Evolutionary conservation across 495 filamentous ascomycete species (phyloP).

Genomic region (Ramalina intermedia): DNA sequence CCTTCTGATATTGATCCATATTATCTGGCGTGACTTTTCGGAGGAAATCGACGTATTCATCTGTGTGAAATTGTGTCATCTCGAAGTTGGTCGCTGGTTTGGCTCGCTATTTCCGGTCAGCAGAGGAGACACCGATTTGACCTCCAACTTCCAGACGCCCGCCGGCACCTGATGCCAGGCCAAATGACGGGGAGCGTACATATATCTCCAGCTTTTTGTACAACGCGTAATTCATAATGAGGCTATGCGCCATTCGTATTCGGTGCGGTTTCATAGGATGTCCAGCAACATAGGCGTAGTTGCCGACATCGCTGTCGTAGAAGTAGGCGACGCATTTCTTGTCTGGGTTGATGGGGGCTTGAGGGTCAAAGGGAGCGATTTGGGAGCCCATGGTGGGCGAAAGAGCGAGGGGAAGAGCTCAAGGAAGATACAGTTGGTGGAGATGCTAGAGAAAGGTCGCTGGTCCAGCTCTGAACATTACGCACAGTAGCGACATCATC

Average conservation of each 20-base stretch:
- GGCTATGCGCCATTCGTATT: slow-evolving; percentile 86
- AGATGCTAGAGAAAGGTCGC: no score
- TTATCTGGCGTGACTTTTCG: slow-evolving; percentile 95
- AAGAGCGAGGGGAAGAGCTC: no score
- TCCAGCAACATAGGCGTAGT: slow-evolving; percentile 93
- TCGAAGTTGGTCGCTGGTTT: slow-evolving; percentile 92
- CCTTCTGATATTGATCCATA: slow-evolving; percentile 85
- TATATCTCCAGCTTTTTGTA: slow-evolving; percentile 99
- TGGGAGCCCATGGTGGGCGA: slow-evolving; percentile 1
- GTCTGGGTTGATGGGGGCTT: slow-evolving; percentile 11
- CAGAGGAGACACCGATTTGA: neutral
- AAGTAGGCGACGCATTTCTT: slow-evolving; percentile 86
- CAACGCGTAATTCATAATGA: slow-evolving; percentile 97
- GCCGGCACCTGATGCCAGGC: neutral
- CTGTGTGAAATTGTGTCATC: slow-evolving; percentile 99
- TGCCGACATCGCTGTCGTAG: slow-evolving; percentile 94
- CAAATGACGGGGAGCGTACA: slow-evolving; percentile 38
- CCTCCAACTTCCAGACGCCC: neutral
- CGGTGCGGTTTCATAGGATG: slow-evolving; percentile 99
- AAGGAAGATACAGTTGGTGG: no score
- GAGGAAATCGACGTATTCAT: slow-evolving; percentile 98
- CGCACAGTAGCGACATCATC: no score
- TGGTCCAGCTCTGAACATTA: no score
- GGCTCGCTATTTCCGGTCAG: slow-evolving; percentile 52
- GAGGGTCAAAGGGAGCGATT: neutral